A percentile compares a stretch with the other conserved stretches of the same genome.
Conservation (phyloP, 306 rosid species). For the Rosa persica region DNA sequence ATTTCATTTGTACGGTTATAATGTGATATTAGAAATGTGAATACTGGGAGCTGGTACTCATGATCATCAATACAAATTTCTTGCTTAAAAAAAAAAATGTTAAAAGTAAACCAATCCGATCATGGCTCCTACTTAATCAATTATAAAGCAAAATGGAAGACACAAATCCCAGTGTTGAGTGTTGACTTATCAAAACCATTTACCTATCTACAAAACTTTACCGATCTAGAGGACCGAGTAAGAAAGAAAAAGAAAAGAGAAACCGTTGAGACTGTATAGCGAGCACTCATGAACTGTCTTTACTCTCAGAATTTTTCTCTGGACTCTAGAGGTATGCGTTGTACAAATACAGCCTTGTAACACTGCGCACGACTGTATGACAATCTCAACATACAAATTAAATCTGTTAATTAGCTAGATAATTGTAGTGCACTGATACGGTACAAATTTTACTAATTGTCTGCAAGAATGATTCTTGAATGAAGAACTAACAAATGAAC, state of each 20-base stretch:
- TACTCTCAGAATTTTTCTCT: conserved; percentile 2
- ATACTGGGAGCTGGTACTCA: background rate
- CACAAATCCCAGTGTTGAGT: conserved; percentile 20
- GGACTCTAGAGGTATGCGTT: background rate
- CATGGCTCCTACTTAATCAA: background rate
- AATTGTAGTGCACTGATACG: background rate
- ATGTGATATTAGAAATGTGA: background rate
- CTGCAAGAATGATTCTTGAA: background rate
- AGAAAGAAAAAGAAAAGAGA: background rate
- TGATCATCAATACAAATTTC: background rate
- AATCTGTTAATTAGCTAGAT: background rate
- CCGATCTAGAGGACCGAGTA: no score
- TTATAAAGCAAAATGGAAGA: background rate
- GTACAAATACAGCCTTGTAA: conserved; percentile 9
- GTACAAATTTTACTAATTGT: background rate
- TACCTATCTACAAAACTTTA: no score
- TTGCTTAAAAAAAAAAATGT: background rate
- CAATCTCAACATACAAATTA: background rate
- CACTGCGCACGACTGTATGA: conserved; percentile 19
- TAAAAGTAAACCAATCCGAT: background rate
- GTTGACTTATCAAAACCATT: background rate
- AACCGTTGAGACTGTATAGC: conserved; percentile 13
- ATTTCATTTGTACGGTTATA: background rate
- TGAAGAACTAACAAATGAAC: background rate
- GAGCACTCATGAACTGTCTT: background rate